These are phyloP conservation scores for Scutellaria baicalensis DNA, from an alignment of 257 asterid species.

Conservation along the genomic window DNA sequence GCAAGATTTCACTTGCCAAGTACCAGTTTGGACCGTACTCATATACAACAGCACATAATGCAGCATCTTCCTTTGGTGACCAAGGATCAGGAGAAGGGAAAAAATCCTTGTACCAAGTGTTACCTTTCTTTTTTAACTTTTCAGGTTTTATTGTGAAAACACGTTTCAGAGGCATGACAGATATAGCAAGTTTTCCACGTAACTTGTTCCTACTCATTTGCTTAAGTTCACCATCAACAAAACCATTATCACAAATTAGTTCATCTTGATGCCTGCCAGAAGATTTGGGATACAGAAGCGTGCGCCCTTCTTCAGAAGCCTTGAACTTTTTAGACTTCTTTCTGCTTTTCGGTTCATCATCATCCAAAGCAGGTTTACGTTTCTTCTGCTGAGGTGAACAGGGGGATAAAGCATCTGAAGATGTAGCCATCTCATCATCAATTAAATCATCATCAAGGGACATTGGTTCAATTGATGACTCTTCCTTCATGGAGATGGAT, in stretches of 20 bases:
- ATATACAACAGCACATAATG: slow-evolving; percentile 69
- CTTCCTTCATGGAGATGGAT: slow-evolving; percentile 45
- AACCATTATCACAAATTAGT: slow-evolving; percentile 35
- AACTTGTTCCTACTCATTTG: slow-evolving; percentile 47
- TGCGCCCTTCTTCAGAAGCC: slow-evolving; percentile 36
- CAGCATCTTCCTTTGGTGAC: slow-evolving; percentile 83
- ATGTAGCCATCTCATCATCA: slow-evolving; percentile 48
- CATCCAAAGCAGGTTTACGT: slow-evolving; percentile 50
- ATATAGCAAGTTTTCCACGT: slow-evolving; percentile 63
- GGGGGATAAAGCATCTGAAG: slow-evolving; percentile 60
- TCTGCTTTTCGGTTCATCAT: slow-evolving; percentile 46
- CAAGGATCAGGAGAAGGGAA: slow-evolving; percentile 72
- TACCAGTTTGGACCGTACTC: slow-evolving; percentile 94
- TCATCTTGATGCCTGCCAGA: slow-evolving; percentile 46
- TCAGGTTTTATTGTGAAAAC: slow-evolving; percentile 70
- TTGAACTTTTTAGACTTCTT: slow-evolving; percentile 64
- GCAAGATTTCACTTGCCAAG: slow-evolving; percentile 73
- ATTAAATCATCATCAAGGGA: slow-evolving; percentile 51
- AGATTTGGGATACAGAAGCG: slow-evolving; percentile 35
- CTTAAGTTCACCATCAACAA: slow-evolving; percentile 49
- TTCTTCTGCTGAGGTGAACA: slow-evolving; percentile 50
- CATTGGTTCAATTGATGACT: slow-evolving; percentile 53
- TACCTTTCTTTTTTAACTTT: slow-evolving; percentile 67
- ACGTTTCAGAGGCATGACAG: slow-evolving; percentile 62
- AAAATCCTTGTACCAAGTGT: slow-evolving; percentile 52